Conservation (phyloP, 257 asterid genomes). For the Catharanthus roseus region DNA sequence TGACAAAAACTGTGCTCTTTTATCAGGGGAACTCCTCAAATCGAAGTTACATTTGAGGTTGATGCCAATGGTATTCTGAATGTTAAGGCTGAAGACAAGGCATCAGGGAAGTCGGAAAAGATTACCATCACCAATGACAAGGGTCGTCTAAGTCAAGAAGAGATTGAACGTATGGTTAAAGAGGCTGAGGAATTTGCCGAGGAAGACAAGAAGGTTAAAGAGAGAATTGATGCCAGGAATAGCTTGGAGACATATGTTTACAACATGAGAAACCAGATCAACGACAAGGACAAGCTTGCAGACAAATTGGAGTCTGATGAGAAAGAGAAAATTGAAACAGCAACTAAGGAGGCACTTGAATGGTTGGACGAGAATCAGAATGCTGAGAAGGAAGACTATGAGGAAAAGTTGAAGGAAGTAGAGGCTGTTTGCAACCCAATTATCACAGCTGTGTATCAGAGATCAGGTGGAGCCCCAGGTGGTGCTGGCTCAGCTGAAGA, state of each 20-base stretch:
- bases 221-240: conserved; percentile 61
- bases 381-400: conserved; percentile 74
- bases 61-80: conserved; percentile 73
- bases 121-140: conserved; percentile 53
- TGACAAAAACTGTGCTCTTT: not conserved
- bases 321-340: conserved; percentile 69
- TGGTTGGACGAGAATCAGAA: conserved; percentile 79
- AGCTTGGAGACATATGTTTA: conserved; percentile 65
- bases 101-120: conserved; percentile 48
- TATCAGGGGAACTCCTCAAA: conserved; percentile 80
- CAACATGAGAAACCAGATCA: conserved; percentile 78
- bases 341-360: conserved; percentile 69
- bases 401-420: conserved; percentile 75
- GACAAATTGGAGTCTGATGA: conserved; percentile 64
- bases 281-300: conserved; percentile 76
- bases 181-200: conserved; percentile 62
- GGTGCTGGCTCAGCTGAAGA: conserved; percentile 33
- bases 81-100: conserved; percentile 61
- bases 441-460: conserved; percentile 65
- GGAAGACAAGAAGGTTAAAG: conserved; percentile 50
- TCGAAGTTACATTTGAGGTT: conserved; percentile 79
- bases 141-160: conserved; percentile 54
- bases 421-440: conserved; percentile 77
- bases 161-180: conserved; percentile 48
- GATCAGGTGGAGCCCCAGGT: conserved; percentile 60